These are phyloP conservation scores for Styphnolobium japonicum DNA, from an alignment of 306 rosid species.

Conservation along the genomic window DNA sequence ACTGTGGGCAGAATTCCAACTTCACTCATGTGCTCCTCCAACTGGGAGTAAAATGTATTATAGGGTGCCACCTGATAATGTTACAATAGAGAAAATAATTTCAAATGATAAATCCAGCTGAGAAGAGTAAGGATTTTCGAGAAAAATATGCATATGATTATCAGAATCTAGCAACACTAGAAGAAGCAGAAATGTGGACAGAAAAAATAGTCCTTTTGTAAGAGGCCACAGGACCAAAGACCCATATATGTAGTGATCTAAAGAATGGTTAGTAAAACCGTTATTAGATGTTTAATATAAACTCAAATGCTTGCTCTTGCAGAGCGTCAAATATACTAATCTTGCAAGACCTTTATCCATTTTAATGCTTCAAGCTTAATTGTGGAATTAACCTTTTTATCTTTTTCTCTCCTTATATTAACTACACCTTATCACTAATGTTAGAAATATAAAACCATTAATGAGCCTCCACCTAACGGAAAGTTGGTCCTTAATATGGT, in stretches of 20 bases:
- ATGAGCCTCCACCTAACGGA: too few relatives aligned
- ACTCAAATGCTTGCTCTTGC: constrained; percentile 9
- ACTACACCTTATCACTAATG: background rate
- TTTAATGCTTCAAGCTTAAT: constrained; percentile 17
- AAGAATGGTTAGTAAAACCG: background rate
- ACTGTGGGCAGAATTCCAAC: constrained; percentile 76
- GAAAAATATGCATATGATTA: background rate
- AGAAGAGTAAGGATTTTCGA: background rate
- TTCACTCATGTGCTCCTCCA: constrained; percentile 85
- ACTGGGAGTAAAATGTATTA: constrained; percentile 82
- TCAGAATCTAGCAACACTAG: constrained; percentile 6
- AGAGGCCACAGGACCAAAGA: background rate
- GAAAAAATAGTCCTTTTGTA: background rate
- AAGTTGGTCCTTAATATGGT: too few relatives aligned
- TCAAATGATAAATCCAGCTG: constrained; percentile 21
- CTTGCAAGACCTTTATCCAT: constrained; percentile 3
- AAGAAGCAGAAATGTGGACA: background rate
- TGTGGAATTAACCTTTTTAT: background rate
- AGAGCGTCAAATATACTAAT: constrained; percentile 8
- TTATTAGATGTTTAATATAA: background rate
- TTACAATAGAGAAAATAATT: background rate
- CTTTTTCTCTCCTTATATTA: constrained; percentile 1
- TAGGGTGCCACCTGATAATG: constrained; percentile 87
- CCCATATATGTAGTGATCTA: background rate
- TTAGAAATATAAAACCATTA: too few relatives aligned